Conservation (phyloP, 1,284 basidiomycete genomes). For the Boletus semigastroideus region DNA sequence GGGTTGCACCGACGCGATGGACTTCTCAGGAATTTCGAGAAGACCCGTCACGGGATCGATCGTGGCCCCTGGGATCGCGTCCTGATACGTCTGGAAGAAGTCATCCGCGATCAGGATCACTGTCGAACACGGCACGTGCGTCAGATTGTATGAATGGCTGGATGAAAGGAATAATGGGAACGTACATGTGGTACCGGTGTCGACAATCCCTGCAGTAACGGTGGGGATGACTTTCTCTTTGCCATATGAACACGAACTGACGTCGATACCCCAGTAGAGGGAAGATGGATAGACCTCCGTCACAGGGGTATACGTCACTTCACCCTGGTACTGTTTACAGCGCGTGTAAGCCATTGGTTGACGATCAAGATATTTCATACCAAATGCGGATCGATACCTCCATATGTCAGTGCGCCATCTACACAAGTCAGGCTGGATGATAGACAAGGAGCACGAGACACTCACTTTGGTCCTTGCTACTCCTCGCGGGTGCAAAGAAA, state of each 20-base stretch:
- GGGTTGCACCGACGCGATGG: slow-evolving; percentile 17
- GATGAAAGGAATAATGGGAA: neutral
- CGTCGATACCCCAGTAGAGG: slow-evolving; percentile 27
- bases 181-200: slow-evolving; percentile 7
- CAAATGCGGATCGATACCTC: slow-evolving; percentile 10
- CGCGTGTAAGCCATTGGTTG: neutral
- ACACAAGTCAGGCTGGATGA: neutral
- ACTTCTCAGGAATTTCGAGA: slow-evolving; percentile 18
- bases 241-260: slow-evolving; percentile 21
- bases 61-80: slow-evolving; percentile 20
- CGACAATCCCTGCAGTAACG: slow-evolving; percentile 18
- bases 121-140: neutral
- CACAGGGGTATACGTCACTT: slow-evolving; percentile 20
- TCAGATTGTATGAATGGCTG: neutral
- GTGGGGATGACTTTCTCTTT: slow-evolving; percentile 10
- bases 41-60: slow-evolving; percentile 13
- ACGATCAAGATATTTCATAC: slow-evolving; percentile 12
- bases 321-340: slow-evolving; percentile 16
- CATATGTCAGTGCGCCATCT: slow-evolving; percentile 21
- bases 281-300: slow-evolving; percentile 21
- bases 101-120: slow-evolving; percentile 24
- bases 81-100: slow-evolving; percentile 18
- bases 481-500: slow-evolving; percentile 25
- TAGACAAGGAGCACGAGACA: neutral
- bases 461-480: slow-evolving; percentile 21